phyloP scores from a whole-genome alignment of 345 rosid species.

The Salix purpurea region DNA sequence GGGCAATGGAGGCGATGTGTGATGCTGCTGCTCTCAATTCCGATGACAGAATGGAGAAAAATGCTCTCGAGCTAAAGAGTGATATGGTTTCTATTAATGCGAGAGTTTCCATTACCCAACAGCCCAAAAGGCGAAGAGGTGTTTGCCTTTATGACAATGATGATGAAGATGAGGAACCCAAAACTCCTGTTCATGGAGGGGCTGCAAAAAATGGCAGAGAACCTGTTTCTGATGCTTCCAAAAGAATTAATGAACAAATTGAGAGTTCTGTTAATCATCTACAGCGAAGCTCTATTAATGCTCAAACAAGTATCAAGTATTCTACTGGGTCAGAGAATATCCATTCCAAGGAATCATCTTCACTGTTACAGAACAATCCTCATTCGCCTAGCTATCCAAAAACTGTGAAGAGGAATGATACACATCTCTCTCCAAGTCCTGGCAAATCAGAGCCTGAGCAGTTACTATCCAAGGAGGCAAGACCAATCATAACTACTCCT shows the following conservation, averaged over 20 bases:
- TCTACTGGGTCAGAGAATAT: conserved; percentile 31
- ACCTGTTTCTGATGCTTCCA: conserved; percentile 28
- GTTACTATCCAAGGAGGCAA: conserved; percentile 34
- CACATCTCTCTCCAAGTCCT: conserved; percentile 29
- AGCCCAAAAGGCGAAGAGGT: conserved; percentile 64
- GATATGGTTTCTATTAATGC: conserved; percentile 27
- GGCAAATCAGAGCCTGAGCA: conserved; percentile 37
- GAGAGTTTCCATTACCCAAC: conserved; percentile 37
- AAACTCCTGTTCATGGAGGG: conserved; percentile 82
- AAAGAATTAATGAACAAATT: conserved; percentile 24
- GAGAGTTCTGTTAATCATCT: conserved; percentile 8
- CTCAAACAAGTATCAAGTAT: conserved; percentile 28
- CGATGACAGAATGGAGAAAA: conserved; percentile 39
- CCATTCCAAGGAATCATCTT: conserved; percentile 27
- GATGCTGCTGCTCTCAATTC: conserved; percentile 41
- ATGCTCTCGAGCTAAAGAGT: conserved; percentile 34
- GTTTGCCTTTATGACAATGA: conserved; percentile 66
- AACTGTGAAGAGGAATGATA: conserved; percentile 21
- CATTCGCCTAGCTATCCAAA: conserved; percentile 20
- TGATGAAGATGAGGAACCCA: conserved; percentile 58
- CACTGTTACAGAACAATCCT: conserved; percentile 28
- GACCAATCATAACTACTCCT: conserved; percentile 44
- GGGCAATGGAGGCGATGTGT: conserved; percentile 59
- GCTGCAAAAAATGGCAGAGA: conserved; percentile 32
- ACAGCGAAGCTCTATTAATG: conserved; percentile 23